Percentiles rank a stretch among this genome's conserved stretches.
These are phyloP conservation scores for Penstemon eatonii DNA, from an alignment of 257 asterid species.

Conservation along the genomic window DNA sequence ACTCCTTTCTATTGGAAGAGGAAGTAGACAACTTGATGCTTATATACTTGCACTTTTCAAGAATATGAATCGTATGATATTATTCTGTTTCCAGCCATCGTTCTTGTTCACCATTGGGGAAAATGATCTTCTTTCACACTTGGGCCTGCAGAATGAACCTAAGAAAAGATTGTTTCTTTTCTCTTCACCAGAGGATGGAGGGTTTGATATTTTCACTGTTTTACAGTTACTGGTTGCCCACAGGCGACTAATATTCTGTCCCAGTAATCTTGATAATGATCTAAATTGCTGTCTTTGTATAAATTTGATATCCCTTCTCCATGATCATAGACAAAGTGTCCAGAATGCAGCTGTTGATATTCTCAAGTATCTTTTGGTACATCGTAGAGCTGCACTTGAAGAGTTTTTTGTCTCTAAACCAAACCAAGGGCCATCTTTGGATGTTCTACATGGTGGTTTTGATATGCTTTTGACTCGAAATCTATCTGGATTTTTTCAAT, in stretches of 20 bases:
- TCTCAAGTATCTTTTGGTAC: conserved; percentile 88
- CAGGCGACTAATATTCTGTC: conserved; percentile 83
- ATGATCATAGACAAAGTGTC: conserved; percentile 67
- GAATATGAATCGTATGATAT: conserved; percentile 76
- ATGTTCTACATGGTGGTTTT: conserved; percentile 90
- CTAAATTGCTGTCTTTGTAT: conserved; percentile 89
- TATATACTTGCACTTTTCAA: conserved; percentile 75
- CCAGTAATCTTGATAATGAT: conserved; percentile 90
- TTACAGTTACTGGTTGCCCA: conserved; percentile 88
- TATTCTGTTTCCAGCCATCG: conserved; percentile 91
- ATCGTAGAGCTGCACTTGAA: conserved; percentile 89
- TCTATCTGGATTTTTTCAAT: conserved; percentile 71
- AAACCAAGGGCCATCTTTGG: conserved; percentile 74
- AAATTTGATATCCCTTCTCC: conserved; percentile 83
- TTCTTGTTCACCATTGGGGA: conserved; percentile 84
- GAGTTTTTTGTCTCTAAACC: conserved; percentile 89
- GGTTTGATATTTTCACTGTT: conserved; percentile 66
- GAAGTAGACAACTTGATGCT: conserved; percentile 83
- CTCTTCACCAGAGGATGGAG: conserved; percentile 61
- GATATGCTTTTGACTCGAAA: conserved; percentile 86
- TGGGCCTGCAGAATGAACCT: conserved; percentile 73
- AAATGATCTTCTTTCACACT: conserved; percentile 73
- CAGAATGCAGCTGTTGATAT: conserved; percentile 85
- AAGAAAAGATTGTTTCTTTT: conserved; percentile 50
- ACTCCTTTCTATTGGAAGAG: conserved; percentile 92